These are phyloP conservation scores for Solanum microdontum DNA, from an alignment of 257 asterid genomes.

Conservation along the genomic window DNA sequence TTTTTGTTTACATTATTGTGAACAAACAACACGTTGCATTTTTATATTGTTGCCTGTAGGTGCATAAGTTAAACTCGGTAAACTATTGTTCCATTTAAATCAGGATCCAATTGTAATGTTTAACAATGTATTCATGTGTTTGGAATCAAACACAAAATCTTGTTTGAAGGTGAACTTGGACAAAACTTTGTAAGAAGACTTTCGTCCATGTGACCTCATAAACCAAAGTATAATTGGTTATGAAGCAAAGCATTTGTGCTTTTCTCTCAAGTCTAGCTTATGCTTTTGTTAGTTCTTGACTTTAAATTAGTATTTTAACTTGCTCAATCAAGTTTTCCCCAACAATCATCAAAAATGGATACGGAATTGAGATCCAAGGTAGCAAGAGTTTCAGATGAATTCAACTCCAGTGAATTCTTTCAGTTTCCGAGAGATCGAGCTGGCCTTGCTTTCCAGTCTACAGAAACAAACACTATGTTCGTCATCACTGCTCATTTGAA, in stretches of 20 bases:
- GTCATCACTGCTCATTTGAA: slow-evolving; percentile 60
- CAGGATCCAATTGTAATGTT: not conserved
- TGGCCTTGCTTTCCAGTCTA: slow-evolving; percentile 47
- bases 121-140: not conserved
- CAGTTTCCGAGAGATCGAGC: slow-evolving; percentile 31
- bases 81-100: not conserved
- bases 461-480: slow-evolving; percentile 51
- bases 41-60: not conserved
- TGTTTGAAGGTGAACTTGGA: not conserved
- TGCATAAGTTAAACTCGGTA: not conserved
- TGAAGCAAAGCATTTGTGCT: not conserved
- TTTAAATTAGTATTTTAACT: not conserved
- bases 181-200: not conserved
- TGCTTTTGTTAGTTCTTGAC: not conserved
- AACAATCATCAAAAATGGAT: slow-evolving; percentile 24
- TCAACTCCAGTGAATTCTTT: slow-evolving; percentile 27
- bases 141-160: not conserved
- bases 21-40: not conserved
- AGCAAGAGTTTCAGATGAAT: slow-evolving; percentile 36
- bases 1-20: not conserved
- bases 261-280: not conserved
- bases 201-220: not conserved
- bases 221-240: not conserved
- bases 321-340: not conserved
- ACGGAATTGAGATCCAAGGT: slow-evolving; percentile 45